Percentiles rank a stretch among this genome's conserved stretches.
phyloP scores from a whole-genome alignment of 2,329 filamentous ascomycete species.

The Beauveria sp. region DNA sequence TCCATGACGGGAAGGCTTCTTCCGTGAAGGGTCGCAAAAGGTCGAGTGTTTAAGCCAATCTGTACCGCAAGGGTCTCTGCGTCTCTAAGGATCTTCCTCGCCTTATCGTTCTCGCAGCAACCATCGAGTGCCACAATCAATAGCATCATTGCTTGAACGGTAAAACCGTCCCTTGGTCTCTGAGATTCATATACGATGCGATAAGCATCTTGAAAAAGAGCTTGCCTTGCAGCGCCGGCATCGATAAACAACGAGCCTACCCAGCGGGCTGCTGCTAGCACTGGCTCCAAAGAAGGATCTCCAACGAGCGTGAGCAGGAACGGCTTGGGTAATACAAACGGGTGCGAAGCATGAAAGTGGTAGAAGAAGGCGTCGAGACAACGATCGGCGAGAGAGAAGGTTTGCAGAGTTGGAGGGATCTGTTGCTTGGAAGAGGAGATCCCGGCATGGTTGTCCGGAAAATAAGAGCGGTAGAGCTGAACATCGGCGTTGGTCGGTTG shows the following conservation, averaged over 20 bases:
- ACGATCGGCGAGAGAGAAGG: constrained; percentile 36
- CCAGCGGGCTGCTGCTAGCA: constrained; percentile 49
- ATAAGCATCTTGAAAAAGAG: constrained; percentile 52
- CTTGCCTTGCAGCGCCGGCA: constrained; percentile 35
- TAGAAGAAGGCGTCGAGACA: constrained; percentile 52
- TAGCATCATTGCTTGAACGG: constrained; percentile 71
- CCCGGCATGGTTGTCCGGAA: constrained; percentile 24
- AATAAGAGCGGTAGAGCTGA: constrained; percentile 32
- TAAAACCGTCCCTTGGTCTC: constrained; percentile 47
- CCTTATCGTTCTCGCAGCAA: constrained; percentile 61
- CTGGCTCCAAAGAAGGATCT: constrained; percentile 38
- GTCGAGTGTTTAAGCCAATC: constrained; percentile 64
- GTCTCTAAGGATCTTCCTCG: constrained; percentile 57
- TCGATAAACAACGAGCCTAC: constrained; percentile 50
- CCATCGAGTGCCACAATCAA: constrained; percentile 73
- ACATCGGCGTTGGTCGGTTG: constrained; percentile 15
- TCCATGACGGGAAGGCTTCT: constrained; percentile 60
- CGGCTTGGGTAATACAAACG: constrained; percentile 48
- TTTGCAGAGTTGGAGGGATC: constrained; percentile 18
- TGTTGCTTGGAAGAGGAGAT: constrained; percentile 13
- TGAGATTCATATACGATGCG: constrained; percentile 40
- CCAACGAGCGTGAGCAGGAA: constrained; percentile 41
- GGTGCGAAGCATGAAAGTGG: constrained; percentile 50
- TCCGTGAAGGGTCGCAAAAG: constrained; percentile 58
- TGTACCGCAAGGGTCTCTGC: constrained; percentile 67